These are phyloP conservation scores for Purshia tridentata DNA, from an alignment of 306 rosid genomes.

Conservation along the genomic window DNA sequence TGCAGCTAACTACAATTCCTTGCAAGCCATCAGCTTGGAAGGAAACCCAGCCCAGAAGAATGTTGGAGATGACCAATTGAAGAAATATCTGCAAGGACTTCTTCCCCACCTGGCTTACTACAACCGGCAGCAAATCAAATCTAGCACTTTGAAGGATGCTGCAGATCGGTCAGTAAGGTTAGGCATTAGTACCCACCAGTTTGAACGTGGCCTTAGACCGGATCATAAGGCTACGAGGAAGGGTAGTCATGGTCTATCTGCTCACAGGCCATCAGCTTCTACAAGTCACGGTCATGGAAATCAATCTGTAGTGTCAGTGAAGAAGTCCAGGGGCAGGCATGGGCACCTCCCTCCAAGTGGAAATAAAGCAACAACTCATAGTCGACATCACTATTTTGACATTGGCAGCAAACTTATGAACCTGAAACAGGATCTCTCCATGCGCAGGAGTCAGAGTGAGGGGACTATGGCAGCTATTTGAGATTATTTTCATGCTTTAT, in stretches of 20 bases:
- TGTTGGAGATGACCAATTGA: constrained; percentile 92
- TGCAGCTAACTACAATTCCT: constrained; percentile 84
- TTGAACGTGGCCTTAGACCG: constrained; percentile 61
- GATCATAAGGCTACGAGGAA: constrained; percentile 71
- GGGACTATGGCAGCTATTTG: constrained; percentile 63
- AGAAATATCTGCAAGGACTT: constrained; percentile 81
- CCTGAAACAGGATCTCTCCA: constrained; percentile 32
- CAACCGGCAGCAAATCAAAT: constrained; percentile 64
- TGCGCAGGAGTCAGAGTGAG: constrained; percentile 80
- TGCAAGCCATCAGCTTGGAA: constrained; percentile 87
- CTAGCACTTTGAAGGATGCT: constrained; percentile 56
- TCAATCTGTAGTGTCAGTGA: constrained; percentile 41
- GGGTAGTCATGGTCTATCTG: constrained; percentile 37
- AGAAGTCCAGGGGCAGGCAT: constrained; percentile 47
- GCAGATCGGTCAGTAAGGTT: constrained; percentile 66
- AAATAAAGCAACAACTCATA: constrained; percentile 41
- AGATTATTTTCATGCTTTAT: constrained; percentile 26
- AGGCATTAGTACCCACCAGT: constrained; percentile 63
- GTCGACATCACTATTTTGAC: constrained; percentile 40
- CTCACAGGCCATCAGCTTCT: constrained; percentile 42
- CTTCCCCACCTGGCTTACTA: constrained; percentile 85
- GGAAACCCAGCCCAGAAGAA: constrained; percentile 95
- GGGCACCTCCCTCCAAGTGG: constrained; percentile 56
- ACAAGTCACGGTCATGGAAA: constrained; percentile 41
- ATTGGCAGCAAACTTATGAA: constrained; percentile 34